Percentiles rank a stretch among this genome's conserved stretches.
Conservation (phyloP, 495 filamentous ascomycete species). For the Lasiosphaeriaceae sp. region DNA sequence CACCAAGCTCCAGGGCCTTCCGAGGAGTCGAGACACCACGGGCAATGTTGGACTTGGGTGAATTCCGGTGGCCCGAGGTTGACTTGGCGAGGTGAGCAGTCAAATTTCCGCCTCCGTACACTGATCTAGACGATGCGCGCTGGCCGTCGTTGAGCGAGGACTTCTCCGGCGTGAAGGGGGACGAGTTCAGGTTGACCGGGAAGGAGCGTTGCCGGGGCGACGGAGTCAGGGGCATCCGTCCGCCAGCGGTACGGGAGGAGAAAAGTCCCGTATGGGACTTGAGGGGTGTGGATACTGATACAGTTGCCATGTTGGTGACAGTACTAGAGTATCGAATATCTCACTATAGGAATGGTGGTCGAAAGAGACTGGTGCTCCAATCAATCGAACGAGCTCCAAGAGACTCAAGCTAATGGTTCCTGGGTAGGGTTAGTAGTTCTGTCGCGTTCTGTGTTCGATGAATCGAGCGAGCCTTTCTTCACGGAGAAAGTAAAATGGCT, state of each 20-base stretch:
- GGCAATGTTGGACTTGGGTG: slow-evolving; percentile 94
- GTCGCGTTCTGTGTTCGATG: slow-evolving; percentile 42
- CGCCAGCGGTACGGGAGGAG: slow-evolving; percentile 86
- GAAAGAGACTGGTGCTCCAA: slow-evolving; percentile 22
- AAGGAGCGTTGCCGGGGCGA: slow-evolving; percentile 63
- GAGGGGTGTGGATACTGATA: slow-evolving; percentile 82
- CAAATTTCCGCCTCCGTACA: slow-evolving; percentile 64
- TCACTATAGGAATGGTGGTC: slow-evolving; percentile 25
- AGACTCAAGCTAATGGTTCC: slow-evolving; percentile 64
- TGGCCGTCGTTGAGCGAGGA: slow-evolving; percentile 45
- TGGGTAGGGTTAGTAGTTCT: slow-evolving; percentile 51
- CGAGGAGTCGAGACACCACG: slow-evolving; percentile 60
- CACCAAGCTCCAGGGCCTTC: slow-evolving; percentile 81
- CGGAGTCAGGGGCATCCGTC: slow-evolving; percentile 89
- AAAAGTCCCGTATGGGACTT: slow-evolving; percentile 93
- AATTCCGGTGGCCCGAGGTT: slow-evolving; percentile 59
- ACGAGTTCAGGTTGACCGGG: slow-evolving; percentile 53
- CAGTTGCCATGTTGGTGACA: slow-evolving; percentile 73
- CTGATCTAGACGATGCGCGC: slow-evolving; percentile 56
- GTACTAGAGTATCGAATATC: slow-evolving; percentile 39
- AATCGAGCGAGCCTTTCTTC: slow-evolving; percentile 43
- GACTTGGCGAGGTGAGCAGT: slow-evolving; percentile 71
- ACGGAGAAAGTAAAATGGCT: slow-evolving; percentile 23
- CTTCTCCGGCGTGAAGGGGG: slow-evolving; percentile 78
- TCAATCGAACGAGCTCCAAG: slow-evolving; percentile 54